These are phyloP conservation scores for Fomes fomentarius DNA, from an alignment of 1,284 basidiomycete species.

Conservation along the genomic window DNA sequence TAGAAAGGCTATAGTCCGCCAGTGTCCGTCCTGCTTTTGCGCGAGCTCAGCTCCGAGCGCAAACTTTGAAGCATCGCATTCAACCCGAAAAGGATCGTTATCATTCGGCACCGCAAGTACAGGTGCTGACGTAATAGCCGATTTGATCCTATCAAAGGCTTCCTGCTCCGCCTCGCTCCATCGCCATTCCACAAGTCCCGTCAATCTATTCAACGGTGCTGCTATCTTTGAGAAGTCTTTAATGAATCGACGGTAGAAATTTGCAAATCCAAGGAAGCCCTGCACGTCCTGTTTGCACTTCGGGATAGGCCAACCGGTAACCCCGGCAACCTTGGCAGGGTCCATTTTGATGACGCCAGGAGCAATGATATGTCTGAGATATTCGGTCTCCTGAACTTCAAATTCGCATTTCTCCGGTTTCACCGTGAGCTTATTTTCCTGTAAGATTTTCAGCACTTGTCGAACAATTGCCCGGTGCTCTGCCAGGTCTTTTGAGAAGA, in stretches of 20 bases:
- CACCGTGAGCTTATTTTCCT: constrained; percentile 30
- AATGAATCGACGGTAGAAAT: constrained; percentile 34
- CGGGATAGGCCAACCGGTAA: constrained; percentile 4
- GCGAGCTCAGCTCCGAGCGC: neutral
- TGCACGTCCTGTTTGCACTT: constrained; percentile 9
- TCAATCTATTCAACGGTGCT: constrained; percentile 28
- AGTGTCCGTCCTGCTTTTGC: constrained; percentile 12
- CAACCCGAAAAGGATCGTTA: constrained; percentile 3
- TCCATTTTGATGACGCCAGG: constrained; percentile 6
- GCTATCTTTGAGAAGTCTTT: constrained; percentile 32
- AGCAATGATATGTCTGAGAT: constrained; percentile 7
- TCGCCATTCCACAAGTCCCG: constrained; percentile 18
- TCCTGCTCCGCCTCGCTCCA: constrained; percentile 21
- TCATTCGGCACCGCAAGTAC: constrained; percentile 20
- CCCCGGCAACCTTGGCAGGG: constrained; percentile 3
- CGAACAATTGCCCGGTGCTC: constrained; percentile 22
- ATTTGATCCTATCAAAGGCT: constrained; percentile 35
- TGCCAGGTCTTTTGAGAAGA: constrained; percentile 2
- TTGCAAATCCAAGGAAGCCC: constrained; percentile 15
- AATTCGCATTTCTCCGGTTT: constrained; percentile 44
- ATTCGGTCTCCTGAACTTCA: constrained; percentile 27
- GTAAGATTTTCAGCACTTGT: constrained; percentile 35
- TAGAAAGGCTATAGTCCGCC: constrained; percentile 13
- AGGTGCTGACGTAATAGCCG: constrained; percentile 25
- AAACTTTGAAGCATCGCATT: constrained; percentile 13